Percentiles rank a stretch among this genome's conserved stretches.
Evolutionary conservation across 2,329 filamentous ascomycete genomes (phyloP).

Genomic region (Fusarium sp.): DNA sequence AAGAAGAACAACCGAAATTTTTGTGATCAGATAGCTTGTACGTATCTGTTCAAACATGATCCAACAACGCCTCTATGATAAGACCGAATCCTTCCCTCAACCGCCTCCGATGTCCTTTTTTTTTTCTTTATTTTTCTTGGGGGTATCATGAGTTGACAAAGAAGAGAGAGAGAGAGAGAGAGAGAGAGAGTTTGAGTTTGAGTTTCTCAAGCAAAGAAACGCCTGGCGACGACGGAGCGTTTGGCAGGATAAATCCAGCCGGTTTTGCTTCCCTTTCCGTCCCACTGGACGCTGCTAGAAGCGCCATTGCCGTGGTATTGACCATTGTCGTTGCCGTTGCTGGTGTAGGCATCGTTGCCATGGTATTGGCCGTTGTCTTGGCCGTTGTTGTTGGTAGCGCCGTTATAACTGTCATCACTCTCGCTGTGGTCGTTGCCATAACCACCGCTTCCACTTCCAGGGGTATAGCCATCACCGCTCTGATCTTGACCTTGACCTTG

Average conservation of each 20-base stretch:
- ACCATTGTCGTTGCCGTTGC: conserved; percentile 7
- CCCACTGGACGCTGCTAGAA: neutral
- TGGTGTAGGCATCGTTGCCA: conserved; percentile 7
- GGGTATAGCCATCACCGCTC: conserved; percentile 6
- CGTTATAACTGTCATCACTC: neutral
- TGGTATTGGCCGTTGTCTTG: conserved; percentile 18
- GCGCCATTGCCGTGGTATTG: conserved; percentile 2
- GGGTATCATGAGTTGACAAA: conserved; percentile 27
- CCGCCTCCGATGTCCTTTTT: conserved; percentile 8
- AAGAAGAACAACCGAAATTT: conserved; percentile 22
- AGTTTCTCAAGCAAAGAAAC: conserved; percentile 34
- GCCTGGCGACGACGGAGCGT: conserved; percentile 26
- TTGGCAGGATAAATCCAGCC: conserved; percentile 25
- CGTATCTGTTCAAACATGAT: conserved; percentile 14
- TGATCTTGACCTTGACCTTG: conserved; percentile 14
- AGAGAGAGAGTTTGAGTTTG: too few species aligned
- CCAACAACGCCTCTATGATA: conserved; percentile 20
- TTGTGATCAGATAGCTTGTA: conserved; percentile 7
- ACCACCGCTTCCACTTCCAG: neutral
- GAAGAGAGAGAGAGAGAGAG: conserved; percentile 3
- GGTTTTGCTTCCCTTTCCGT: neutral
- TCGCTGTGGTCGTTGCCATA: neutral
- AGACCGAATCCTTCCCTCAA: neutral
- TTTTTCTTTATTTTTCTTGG: conserved; percentile 6
- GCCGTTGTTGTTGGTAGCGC: conserved; percentile 2